These are phyloP conservation scores for Centaurea solstitialis DNA, from an alignment of 129 eudicot genomes.

Conservation along the genomic window DNA sequence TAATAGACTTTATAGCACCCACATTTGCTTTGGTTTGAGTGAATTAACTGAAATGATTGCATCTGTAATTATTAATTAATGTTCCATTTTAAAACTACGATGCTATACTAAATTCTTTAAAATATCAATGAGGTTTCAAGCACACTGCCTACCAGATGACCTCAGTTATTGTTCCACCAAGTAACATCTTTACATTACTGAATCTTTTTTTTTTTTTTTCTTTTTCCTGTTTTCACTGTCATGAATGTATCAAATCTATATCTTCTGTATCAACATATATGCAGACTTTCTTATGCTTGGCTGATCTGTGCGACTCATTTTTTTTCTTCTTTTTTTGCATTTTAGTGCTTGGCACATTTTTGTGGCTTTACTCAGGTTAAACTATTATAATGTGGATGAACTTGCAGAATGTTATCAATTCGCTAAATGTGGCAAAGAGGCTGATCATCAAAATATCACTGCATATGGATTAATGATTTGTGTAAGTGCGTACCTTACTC, in stretches of 20 bases:
- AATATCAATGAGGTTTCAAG: not conserved
- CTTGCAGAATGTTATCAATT: constrained; percentile 70
- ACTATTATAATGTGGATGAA: constrained; percentile 7
- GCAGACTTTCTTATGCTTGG: not conserved
- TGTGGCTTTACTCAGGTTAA: not conserved
- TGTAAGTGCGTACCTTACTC: constrained; percentile 60
- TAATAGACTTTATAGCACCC: no score
- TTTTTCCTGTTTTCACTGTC: not conserved
- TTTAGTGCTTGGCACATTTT: not conserved
- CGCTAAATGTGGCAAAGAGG: constrained; percentile 64
- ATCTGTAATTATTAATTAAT: no score
- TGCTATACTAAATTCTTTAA: not conserved
- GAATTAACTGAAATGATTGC: no score
- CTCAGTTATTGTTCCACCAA: not conserved
- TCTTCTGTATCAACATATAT: not conserved
- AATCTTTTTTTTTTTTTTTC: no score
- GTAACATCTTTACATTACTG: not conserved
- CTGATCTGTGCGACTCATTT: not conserved
- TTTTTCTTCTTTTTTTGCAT: not conserved
- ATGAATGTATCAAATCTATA: not conserved
- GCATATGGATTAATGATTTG: constrained; percentile 78
- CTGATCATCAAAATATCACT: constrained; percentile 77
- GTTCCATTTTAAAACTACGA: no score
- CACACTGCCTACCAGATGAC: not conserved
- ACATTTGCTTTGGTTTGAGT: no score